Evolutionary conservation across 352 stramenopile species (phyloP).

Genomic region (Globisporangium paddicum): DNA sequence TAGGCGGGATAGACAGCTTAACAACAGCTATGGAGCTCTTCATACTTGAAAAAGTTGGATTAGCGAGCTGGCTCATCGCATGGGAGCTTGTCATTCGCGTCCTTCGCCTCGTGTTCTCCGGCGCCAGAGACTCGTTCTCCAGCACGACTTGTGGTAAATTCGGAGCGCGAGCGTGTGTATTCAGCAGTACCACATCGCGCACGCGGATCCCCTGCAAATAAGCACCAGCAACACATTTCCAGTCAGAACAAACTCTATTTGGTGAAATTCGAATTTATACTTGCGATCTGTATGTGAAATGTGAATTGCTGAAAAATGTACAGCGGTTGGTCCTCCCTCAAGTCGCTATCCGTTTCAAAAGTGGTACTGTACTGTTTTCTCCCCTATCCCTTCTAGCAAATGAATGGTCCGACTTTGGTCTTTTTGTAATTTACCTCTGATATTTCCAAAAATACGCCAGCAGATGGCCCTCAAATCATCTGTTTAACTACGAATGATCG

Average conservation of each 20-base stretch:
- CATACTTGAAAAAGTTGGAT: background rate
- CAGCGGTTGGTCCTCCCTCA: slow-evolving; percentile 3
- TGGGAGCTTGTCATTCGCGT: background rate
- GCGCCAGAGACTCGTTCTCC: background rate
- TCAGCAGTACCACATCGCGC: background rate
- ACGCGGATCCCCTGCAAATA: background rate
- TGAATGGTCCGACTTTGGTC: background rate
- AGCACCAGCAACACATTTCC: background rate
- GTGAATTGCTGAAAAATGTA: too few species aligned
- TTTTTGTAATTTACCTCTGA: background rate
- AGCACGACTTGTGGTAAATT: background rate
- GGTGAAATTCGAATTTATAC: background rate
- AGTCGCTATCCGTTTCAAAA: background rate
- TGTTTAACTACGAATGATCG: too few species aligned
- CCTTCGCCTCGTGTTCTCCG: background rate
- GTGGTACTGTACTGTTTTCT: slow-evolving; percentile 3
- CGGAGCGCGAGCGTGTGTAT: background rate
- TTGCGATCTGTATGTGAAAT: background rate
- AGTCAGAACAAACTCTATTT: background rate
- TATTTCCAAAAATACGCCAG: background rate
- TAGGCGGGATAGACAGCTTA: background rate
- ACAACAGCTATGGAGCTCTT: background rate
- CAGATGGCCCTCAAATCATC: too few species aligned
- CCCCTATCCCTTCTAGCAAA: background rate
- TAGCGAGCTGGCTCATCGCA: background rate